Evolutionary conservation across 352 stramenopile species (phyloP).

Genomic region (Thraustotheca clavata): DNA sequence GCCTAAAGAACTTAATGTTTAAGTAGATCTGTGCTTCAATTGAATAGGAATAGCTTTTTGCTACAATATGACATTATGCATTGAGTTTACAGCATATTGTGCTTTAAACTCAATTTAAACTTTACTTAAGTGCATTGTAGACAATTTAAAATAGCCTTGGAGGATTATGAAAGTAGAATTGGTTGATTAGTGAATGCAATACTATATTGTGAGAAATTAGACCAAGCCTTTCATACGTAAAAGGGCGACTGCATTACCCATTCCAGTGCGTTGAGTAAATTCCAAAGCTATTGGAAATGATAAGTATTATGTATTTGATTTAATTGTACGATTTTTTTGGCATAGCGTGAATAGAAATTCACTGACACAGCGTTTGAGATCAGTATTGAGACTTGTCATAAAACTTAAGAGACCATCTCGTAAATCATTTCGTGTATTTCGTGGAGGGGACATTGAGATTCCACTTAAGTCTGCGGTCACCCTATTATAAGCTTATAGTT

Average conservation of each 20-base stretch:
- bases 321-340: constrained; percentile 55
- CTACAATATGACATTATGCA: too few species aligned
- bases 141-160: too few species aligned
- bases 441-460: constrained; percentile 8
- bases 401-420: constrained; percentile 50
- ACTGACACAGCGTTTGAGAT: constrained; percentile 53
- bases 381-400: constrained; percentile 59
- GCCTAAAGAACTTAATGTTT: too few species aligned
- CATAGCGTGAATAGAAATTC: constrained; percentile 70
- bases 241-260: constrained; percentile 70
- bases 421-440: not conserved
- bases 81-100: too few species aligned
- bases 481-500: not conserved
- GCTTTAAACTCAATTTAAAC: too few species aligned
- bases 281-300: constrained; percentile 40
- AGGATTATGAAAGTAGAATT: too few species aligned
- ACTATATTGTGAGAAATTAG: too few species aligned
- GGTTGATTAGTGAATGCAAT: too few species aligned
- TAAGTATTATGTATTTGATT: too few species aligned
- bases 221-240: constrained; percentile 54
- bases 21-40: too few species aligned
- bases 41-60: too few species aligned
- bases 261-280: constrained; percentile 55
- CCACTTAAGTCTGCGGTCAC: not conserved
- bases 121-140: too few species aligned